Percentiles rank a stretch among this genome's conserved stretches.
Conservation (phyloP, 2,329 filamentous ascomycete species). For the Aspergillaceae sp. region DNA sequence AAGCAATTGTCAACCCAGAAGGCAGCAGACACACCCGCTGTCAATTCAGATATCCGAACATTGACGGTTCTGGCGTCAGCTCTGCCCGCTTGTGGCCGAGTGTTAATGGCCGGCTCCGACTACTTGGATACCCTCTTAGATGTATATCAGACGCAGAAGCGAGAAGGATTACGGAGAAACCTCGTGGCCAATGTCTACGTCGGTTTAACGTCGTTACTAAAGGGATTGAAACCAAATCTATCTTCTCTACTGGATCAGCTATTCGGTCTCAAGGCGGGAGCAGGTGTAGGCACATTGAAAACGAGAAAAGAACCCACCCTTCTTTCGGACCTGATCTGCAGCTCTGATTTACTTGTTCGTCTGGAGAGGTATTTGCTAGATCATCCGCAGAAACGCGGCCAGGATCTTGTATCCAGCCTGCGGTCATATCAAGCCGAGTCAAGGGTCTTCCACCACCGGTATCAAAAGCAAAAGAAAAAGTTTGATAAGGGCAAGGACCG, state of each 20-base stretch:
- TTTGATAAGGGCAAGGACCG: constrained; percentile 35
- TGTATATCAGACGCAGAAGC: constrained; percentile 45
- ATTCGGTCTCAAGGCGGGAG: constrained; percentile 66
- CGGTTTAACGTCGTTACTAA: constrained; percentile 61
- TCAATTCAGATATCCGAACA: constrained; percentile 22
- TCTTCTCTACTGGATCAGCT: constrained; percentile 74
- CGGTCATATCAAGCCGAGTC: constrained; percentile 32
- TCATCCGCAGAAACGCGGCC: constrained; percentile 33
- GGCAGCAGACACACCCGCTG: constrained; percentile 7
- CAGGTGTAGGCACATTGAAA: constrained; percentile 50
- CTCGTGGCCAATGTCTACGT: constrained; percentile 69
- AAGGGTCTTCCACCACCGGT: constrained; percentile 29
- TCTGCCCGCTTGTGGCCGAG: constrained; percentile 39
- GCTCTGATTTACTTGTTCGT: constrained; percentile 59
- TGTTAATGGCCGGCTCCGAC: constrained; percentile 77
- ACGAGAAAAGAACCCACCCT: constrained; percentile 47
- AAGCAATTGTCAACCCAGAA: constrained; percentile 18
- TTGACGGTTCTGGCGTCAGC: constrained; percentile 33
- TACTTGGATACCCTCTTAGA: constrained; percentile 66
- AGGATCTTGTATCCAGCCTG: constrained; percentile 32
- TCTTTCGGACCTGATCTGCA: constrained; percentile 72
- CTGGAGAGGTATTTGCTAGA: constrained; percentile 28
- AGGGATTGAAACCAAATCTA: constrained; percentile 58
- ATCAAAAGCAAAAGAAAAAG: constrained; percentile 33
- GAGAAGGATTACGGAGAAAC: constrained; percentile 53